These are phyloP conservation scores for Hexamita inflata DNA, from an alignment of 208 protist genomes.

Conservation along the genomic window DNA sequence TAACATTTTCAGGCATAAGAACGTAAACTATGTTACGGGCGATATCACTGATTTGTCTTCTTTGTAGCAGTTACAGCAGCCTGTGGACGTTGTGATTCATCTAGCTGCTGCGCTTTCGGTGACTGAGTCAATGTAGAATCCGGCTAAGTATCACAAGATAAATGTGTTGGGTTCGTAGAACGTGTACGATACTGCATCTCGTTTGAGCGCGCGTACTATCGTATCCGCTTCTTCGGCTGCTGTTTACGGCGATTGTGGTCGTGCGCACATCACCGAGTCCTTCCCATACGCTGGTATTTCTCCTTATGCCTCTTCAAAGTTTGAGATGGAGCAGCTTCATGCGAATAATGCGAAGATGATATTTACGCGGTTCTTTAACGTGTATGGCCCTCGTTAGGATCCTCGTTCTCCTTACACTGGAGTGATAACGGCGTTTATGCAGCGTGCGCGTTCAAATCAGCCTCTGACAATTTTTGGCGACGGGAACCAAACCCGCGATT, in stretches of 20 bases:
- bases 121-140: constrained; percentile 35
- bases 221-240: constrained; percentile 31
- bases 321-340: constrained; percentile 29
- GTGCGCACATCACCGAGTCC: neutral
- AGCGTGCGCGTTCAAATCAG: neutral
- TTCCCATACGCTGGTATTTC: constrained; percentile 28
- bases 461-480: constrained; percentile 41
- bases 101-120: constrained; percentile 41
- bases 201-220: neutral
- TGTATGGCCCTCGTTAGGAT: constrained; percentile 43
- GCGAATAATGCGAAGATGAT: neutral
- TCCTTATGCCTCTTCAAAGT: constrained; percentile 41
- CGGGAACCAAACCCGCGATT: constrained; percentile 43
- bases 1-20: constrained; percentile 42
- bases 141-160: constrained; percentile 30
- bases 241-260: constrained; percentile 32
- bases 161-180: constrained; percentile 34
- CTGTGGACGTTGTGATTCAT: constrained; percentile 29
- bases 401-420: constrained; percentile 37
- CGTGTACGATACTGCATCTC: constrained; percentile 8
- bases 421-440: constrained; percentile 41
- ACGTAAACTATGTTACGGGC: constrained; percentile 29
- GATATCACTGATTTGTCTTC: neutral
- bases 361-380: constrained; percentile 42
- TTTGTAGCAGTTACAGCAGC: neutral